Evolutionary conservation across 1,284 basidiomycete genomes (phyloP).

Genomic region (Lentinula novae-zelandiae): DNA sequence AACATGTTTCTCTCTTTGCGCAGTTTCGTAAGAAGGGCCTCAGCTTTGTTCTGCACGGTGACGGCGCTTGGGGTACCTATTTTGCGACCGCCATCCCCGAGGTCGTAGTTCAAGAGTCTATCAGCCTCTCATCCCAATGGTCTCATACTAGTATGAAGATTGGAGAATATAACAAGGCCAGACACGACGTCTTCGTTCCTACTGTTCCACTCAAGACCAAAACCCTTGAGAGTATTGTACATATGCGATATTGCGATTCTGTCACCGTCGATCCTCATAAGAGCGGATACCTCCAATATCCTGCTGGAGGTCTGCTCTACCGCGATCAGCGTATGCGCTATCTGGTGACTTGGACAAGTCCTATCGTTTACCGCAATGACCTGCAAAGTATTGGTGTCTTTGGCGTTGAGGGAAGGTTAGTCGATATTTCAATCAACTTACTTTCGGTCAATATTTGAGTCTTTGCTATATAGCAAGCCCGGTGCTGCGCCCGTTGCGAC

Average conservation of each 20-base stretch:
- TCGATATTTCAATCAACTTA: background rate
- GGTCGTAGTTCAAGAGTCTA: background rate
- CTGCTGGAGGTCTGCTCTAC: slow-evolving; percentile 41
- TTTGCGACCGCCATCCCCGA: slow-evolving; percentile 28
- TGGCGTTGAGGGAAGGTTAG: slow-evolving; percentile 43
- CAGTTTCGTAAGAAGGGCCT: slow-evolving; percentile 31
- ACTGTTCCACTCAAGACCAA: slow-evolving; percentile 22
- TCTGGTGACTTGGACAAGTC: slow-evolving; percentile 38
- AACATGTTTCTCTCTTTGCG: background rate
- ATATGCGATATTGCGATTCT: slow-evolving; percentile 30
- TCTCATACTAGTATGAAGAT: background rate
- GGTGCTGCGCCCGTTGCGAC: slow-evolving; percentile 36
- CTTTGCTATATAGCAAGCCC: slow-evolving; percentile 33
- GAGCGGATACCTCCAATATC: slow-evolving; percentile 41
- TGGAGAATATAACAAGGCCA: background rate
- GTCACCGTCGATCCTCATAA: slow-evolving; percentile 48
- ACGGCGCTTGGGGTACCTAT: slow-evolving; percentile 46
- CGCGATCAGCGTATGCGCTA: slow-evolving; percentile 36
- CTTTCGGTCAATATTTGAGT: background rate
- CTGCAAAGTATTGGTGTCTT: slow-evolving; percentile 37
- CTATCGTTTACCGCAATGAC: slow-evolving; percentile 29
- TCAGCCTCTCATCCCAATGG: background rate
- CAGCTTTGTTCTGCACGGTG: slow-evolving; percentile 39
- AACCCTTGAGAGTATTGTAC: slow-evolving; percentile 23
- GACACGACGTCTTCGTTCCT: slow-evolving; percentile 20